Evolutionary conservation across 345 rosid genomes (phyloP).

Genomic region (Mangifera indica): DNA sequence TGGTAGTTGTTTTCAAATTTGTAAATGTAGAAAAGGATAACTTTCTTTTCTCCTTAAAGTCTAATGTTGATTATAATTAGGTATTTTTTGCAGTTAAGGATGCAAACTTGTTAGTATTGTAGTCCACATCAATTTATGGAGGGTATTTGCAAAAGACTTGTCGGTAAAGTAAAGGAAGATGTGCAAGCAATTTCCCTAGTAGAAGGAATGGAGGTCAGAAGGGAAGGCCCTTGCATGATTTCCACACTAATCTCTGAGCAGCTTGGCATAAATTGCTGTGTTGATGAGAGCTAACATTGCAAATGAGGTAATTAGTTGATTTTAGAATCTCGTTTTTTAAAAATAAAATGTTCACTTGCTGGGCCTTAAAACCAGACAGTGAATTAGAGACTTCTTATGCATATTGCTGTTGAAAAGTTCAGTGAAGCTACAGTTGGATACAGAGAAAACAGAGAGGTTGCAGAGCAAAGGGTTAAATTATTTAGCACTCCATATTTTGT

Average conservation of each 20-base stretch:
- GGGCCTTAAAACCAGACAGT: too few relatives aligned
- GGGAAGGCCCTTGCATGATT: constrained; percentile 95
- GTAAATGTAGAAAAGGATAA: background rate
- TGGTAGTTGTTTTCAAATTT: constrained; percentile 41
- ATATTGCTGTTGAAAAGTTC: constrained; percentile 90
- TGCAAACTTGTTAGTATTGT: constrained; percentile 89
- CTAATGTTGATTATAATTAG: background rate
- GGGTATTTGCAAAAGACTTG: constrained; percentile 76
- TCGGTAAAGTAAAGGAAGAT: constrained; percentile 57
- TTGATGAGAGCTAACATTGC: constrained; percentile 98
- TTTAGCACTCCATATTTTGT: constrained; percentile 83
- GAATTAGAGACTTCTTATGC: constrained; percentile 19
- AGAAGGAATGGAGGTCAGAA: constrained; percentile 96
- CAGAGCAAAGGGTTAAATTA: constrained; percentile 85
- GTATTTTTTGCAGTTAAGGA: constrained; percentile 56
- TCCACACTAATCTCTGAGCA: constrained; percentile 69
- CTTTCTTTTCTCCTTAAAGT: background rate
- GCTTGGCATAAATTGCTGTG: constrained; percentile 71
- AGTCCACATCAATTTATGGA: constrained; percentile 95
- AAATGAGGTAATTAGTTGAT: constrained; percentile 56
- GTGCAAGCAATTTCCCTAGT: constrained; percentile 87
- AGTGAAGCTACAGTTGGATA: constrained; percentile 98
- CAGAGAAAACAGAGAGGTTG: constrained; percentile 58
- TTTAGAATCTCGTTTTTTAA: constrained; percentile 8
- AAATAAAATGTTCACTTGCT: background rate